phyloP scores from a whole-genome alignment of 192 early-diverging fungal species.

The Pecoramyces ruminantium region DNA sequence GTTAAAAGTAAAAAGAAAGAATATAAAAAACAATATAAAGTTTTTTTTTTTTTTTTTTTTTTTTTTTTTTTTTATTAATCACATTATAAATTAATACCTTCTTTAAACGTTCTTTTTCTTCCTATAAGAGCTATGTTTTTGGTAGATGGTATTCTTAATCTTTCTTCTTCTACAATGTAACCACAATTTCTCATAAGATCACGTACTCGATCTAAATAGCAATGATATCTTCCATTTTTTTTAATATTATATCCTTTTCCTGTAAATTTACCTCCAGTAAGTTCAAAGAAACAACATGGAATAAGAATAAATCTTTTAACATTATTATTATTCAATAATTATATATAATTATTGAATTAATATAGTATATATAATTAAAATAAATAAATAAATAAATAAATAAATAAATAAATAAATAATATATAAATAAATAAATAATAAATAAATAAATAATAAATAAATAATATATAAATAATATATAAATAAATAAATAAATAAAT shows the following conservation, averaged over 20 bases:
- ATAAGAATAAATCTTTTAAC: conserved; percentile 56
- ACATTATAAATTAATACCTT: background rate
- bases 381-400: too few relatives aligned
- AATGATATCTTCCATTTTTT: conserved; percentile 44
- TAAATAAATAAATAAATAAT: too few relatives aligned
- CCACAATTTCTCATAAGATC: conserved; percentile 32
- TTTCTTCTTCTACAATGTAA: conserved; percentile 39
- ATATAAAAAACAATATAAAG: too few relatives aligned
- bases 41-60: too few relatives aligned
- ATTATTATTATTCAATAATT: too few relatives aligned
- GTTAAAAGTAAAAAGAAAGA: too few relatives aligned
- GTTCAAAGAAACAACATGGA: conserved; percentile 67
- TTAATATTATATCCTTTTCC: conserved; percentile 8
- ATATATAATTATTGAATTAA: too few relatives aligned
- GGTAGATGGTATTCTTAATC: conserved; percentile 61
- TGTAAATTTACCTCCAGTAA: conserved; percentile 41
- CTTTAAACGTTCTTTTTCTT: conserved; percentile 5
- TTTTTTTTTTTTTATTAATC: too few relatives aligned
- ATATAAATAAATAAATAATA: too few relatives aligned
- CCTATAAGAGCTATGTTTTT: conserved; percentile 61
- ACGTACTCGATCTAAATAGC: conserved; percentile 44
- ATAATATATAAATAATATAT: too few relatives aligned
- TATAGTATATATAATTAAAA: too few relatives aligned
- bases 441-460: too few relatives aligned
- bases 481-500: background rate